Evolutionary conservation across 305 asterid genomes (phyloP), one percentile per base, ranked within the genome.

Genomic region (Lippia alba): DNA sequence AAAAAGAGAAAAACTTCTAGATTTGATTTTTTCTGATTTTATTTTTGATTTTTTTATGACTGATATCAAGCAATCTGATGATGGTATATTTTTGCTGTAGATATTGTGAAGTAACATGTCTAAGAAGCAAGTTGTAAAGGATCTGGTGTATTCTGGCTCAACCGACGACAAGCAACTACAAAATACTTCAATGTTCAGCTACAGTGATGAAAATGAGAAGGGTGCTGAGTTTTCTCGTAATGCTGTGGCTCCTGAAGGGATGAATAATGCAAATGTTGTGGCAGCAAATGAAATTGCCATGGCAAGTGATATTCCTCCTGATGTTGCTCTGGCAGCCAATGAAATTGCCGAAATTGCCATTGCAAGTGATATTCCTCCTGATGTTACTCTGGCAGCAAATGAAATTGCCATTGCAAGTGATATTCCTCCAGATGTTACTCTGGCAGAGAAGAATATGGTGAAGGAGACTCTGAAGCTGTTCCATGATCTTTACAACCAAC

Each of bases 401-500:
- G 48, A 69, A 68, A 56, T 6, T 7, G 58, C 56, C 45, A 64
- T 16, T 11, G 0, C 5, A 1, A 65, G 24, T 44, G 44, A 53
- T 63, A 66, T 17, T 41, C 61, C 75, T 0, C 58, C 19, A 33
- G 70, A 70, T 65, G 12, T 44, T 44, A 50, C 8, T 18, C 64
- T 14, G 14, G 51, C 16, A 10, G 77, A 17, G 36, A 49, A 10
- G 50, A 30, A 4, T 32, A 78, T 30, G 48, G 96, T 85, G 68
- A 81, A 82, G 74, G 86, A 84, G 74, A 77, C 82, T 20, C 84
- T 85, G 8, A 85, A 84, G 39, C 39, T 78, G 56, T 89, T 82
- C 73, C 84, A 78, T 14, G 79, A 76, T 48, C 44, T 74, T 11
- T 78, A 74, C 74, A 81, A 88, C 66, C 72, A 82, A 67, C 73